Conservation (phyloP, 305 asterid species). For the Fraxinus platypoda region DNA sequence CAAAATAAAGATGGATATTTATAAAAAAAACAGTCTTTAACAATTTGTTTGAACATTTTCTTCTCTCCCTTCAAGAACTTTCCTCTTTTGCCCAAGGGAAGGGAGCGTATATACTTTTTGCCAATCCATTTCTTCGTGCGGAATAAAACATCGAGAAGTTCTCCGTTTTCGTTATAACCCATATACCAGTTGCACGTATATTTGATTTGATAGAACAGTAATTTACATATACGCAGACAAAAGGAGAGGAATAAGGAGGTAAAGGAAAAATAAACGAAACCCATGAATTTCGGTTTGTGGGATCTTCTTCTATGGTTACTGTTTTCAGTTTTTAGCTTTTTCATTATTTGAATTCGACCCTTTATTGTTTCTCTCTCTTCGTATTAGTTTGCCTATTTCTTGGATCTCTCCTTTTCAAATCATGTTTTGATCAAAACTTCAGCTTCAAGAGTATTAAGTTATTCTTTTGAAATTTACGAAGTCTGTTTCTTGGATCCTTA, state of each 20-base stretch:
- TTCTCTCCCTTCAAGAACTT: neutral
- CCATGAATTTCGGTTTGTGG: conserved; percentile 55
- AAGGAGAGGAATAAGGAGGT: conserved; percentile 39
- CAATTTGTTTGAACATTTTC: neutral
- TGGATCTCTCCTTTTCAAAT: conserved; percentile 22
- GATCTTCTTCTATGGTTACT: conserved; percentile 18
- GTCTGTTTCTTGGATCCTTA: neutral
- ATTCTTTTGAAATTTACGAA: neutral
- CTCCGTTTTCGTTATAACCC: conserved; percentile 17
- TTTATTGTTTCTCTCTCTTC: conserved; percentile 16
- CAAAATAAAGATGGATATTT: neutral
- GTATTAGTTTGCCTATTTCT: conserved; percentile 19
- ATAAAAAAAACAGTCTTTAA: neutral
- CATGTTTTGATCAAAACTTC: neutral
- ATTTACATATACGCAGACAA: conserved; percentile 31
- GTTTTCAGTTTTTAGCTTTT: conserved; percentile 6
- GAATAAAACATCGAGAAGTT: neutral
- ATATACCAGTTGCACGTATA: conserved; percentile 24
- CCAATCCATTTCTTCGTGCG: neutral
- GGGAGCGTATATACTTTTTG: neutral
- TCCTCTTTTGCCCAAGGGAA: neutral
- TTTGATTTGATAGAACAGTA: conserved; percentile 21
- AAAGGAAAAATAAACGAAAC: conserved; percentile 17
- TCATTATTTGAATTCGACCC: conserved; percentile 17
- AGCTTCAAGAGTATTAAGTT: neutral